phyloP scores from a whole-genome alignment of 2,329 filamentous ascomycete genomes.

The Aspergillus ibericus region DNA sequence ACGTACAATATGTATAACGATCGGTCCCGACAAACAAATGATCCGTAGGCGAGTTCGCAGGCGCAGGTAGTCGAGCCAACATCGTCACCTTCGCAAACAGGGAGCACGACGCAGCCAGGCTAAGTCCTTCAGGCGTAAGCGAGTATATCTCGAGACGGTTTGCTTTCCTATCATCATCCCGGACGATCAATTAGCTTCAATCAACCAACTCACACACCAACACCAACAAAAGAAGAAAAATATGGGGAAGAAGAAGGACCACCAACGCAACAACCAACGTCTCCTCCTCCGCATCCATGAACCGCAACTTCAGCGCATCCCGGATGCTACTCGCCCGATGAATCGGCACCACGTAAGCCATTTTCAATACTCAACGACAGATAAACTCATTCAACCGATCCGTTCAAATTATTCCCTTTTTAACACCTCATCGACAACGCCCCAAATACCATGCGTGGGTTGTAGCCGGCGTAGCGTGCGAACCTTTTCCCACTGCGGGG shows the following conservation, averaged over 20 bases:
- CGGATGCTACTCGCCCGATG: conserved; percentile 89
- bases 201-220: neutral
- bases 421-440: too few relatives aligned
- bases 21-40: conserved; percentile 92
- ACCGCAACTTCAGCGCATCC: conserved; percentile 78
- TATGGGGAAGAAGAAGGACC: conserved; percentile 4
- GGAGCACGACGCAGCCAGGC: conserved; percentile 66
- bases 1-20: conserved; percentile 83
- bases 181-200: conserved; percentile 12
- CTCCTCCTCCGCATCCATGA: conserved; percentile 72
- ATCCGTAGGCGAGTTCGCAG: conserved; percentile 71
- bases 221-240: neutral
- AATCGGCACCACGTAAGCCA: conserved; percentile 95
- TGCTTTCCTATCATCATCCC: conserved; percentile 61
- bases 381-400: neutral
- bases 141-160: conserved; percentile 85
- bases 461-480: neutral
- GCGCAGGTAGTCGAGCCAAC: conserved; percentile 58
- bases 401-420: neutral
- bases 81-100: conserved; percentile 86
- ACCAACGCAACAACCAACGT: conserved; percentile 85
- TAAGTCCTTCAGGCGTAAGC: conserved; percentile 59
- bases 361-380: conserved; percentile 41
- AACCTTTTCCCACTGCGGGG: conserved; percentile 10
- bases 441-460: too few relatives aligned